Conservation (phyloP, 208 protist genomes). For the Tritrichomonas foetus region DNA sequence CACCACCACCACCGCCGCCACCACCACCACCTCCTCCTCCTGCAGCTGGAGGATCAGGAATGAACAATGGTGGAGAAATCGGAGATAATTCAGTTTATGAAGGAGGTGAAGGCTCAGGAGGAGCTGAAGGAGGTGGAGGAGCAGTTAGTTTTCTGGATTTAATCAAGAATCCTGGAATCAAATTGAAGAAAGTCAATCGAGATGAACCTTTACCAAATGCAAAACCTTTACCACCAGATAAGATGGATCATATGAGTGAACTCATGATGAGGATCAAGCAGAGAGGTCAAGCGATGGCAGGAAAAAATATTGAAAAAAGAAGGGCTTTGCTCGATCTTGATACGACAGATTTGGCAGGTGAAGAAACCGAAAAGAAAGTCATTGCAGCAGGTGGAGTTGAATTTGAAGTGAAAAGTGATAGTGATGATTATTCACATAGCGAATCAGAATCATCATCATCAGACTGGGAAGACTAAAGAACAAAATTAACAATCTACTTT, state of each 20-base stretch:
- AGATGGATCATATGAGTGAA: background rate
- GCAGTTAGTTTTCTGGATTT: background rate
- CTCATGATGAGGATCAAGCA: too few relatives aligned
- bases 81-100: too few relatives aligned
- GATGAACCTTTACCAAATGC: background rate
- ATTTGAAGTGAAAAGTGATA: background rate
- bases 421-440: background rate
- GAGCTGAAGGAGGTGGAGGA: background rate
- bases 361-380: background rate
- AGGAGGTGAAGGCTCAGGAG: background rate
- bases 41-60: background rate
- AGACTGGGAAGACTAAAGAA: background rate
- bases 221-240: background rate
- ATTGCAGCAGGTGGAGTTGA: background rate
- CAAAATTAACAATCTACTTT: background rate
- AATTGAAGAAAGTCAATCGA: background rate
- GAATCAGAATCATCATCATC: background rate
- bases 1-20: background rate
- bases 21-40: background rate
- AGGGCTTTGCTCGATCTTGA: background rate
- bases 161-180: background rate
- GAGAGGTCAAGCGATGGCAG: background rate
- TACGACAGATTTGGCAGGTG: background rate
- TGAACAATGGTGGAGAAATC: too few relatives aligned
- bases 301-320: background rate